These are phyloP conservation scores for Brachypodium distachyon DNA, from an alignment of 202 grass and related monocot species.

Conservation along the genomic window DNA sequence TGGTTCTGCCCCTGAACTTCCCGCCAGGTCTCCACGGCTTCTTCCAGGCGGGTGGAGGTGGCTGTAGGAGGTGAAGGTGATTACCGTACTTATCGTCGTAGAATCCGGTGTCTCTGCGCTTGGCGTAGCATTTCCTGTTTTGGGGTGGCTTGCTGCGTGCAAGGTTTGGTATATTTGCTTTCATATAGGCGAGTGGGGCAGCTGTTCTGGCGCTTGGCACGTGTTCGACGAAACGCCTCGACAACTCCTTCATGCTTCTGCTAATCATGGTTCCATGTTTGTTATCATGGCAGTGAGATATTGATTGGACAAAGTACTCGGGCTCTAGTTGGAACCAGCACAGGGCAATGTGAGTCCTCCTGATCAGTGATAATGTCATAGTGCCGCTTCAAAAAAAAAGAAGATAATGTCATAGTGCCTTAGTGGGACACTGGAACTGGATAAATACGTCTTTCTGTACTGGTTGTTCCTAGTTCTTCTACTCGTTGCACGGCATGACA, in stretches of 20 bases:
- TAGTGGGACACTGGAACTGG: neutral
- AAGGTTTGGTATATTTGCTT: neutral
- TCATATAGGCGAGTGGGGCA: neutral
- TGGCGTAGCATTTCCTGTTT: neutral
- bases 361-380: too few species aligned
- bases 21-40: neutral
- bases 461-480: neutral
- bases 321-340: neutral
- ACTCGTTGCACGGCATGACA: neutral
- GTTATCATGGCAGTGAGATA: neutral
- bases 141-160: neutral
- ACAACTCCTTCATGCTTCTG: neutral
- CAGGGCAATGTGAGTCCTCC: slow-evolving; percentile 11
- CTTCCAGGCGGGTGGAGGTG: neutral
- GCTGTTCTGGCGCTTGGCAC: neutral
- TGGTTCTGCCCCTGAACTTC: neutral
- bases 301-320: neutral
- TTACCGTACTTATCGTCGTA: neutral
- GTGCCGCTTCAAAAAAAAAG: too few species aligned
- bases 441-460: neutral
- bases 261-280: neutral
- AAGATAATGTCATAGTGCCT: neutral
- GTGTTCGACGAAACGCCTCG: slow-evolving; percentile 12
- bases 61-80: neutral
- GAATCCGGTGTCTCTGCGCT: neutral